Conservation (phyloP, 2,329 filamentous ascomycete species). For the Mariannaea elegans region DNA sequence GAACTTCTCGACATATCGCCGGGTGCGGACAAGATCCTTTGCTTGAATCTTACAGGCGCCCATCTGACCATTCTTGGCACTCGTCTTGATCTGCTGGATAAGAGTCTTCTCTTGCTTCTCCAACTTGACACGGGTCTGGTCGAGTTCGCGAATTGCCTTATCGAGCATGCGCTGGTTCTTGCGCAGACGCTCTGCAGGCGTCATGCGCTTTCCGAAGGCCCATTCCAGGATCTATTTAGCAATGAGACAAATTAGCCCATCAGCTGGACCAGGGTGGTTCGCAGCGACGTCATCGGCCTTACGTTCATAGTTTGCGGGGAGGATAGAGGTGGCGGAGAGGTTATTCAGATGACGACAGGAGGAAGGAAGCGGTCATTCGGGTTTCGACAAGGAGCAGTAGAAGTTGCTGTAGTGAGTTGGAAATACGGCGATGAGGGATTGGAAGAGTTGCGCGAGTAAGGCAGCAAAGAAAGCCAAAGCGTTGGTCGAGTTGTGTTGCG, state of each 20-base stretch:
- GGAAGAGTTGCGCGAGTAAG: conserved; percentile 22
- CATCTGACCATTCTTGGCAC: conserved; percentile 97
- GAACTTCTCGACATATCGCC: conserved; percentile 97
- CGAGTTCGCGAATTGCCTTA: conserved; percentile 95
- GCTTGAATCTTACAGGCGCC: conserved; percentile 99
- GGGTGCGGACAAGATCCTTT: conserved; percentile 92
- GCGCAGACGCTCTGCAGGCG: conserved; percentile 87
- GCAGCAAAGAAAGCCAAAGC: conserved; percentile 30
- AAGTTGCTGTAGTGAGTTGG: not conserved
- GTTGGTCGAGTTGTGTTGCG: conserved; percentile 19
- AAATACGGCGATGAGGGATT: conserved; percentile 6
- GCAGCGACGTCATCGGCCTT: conserved; percentile 34
- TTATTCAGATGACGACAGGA: not conserved
- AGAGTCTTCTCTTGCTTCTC: conserved; percentile 99
- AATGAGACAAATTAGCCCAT: conserved; percentile 31
- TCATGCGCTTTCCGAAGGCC: conserved; percentile 99
- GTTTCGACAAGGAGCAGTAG: not conserved
- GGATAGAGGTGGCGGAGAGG: conserved; percentile 14
- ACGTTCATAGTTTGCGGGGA: conserved; percentile 41
- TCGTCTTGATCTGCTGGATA: conserved; percentile 96
- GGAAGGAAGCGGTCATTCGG: not conserved
- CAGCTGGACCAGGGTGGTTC: conserved; percentile 17
- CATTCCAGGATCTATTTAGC: conserved; percentile 86
- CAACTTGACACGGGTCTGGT: conserved; percentile 92
- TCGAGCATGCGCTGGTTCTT: conserved; percentile 97